Evolutionary conservation across 2,329 filamentous ascomycete genomes (phyloP), one percentile per base, ranked within the genome.

Genomic region (Hypoxylon rubiginosum): DNA sequence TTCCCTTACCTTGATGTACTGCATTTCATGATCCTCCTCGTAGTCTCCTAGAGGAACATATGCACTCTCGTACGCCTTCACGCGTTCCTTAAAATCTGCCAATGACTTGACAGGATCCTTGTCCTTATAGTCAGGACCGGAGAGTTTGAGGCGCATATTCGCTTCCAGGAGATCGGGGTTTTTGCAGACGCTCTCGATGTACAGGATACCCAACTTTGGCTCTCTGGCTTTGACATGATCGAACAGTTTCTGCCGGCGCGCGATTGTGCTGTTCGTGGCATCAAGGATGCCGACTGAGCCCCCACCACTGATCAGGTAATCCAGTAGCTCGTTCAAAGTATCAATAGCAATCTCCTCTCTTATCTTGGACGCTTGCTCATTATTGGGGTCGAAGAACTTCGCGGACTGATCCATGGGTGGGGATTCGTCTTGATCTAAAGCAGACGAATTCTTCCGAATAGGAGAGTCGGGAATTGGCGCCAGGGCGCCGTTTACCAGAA

Each of bases 131-230:
- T 99, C 96, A 0, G 96, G 96, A 0, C 96, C 96, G 3, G 93
- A 97, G 6, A 98, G 88, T 83, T 98, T 98, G 67, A 98, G 83
- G 28, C 95, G 93, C 94, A 98, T 98, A 76, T 98, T 98, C 17
- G 94, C 93, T 79, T 98, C 94, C 39, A 98, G 85, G 26, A 98
- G 83, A 71, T 88, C 88, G 64, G 92, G 85, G 72, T 98, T 94
- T 66, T 93, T 86, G 79, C 96, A 99, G 56, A 97, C 91, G 74
- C 93, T 97, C 82, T 99, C 96, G 28, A 99, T 91, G 78, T 98
- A 99, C 10, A 99, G 84, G 17, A 99, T 93, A 32, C 95, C 95
- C 21, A 99, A 85, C 65, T 92, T 92, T 1, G 95, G 94, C 72
- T 97, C 95, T 56, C 92, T 88, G 56, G 90, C 83, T 73, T 92